phyloP scores from a whole-genome alignment of 176 grass and related monocot genomes.

The Eragrostis curvula region DNA sequence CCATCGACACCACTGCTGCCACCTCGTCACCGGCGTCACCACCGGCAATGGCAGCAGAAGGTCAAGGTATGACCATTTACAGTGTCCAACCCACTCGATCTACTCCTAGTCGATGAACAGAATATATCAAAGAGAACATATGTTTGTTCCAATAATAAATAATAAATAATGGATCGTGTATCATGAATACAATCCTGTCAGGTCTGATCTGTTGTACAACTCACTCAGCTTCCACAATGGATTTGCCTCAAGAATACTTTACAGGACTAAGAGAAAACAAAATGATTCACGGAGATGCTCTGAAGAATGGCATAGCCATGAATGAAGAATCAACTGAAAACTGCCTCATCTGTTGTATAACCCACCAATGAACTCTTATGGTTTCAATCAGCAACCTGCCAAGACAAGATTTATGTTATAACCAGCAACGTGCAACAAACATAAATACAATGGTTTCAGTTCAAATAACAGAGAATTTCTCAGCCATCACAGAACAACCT shows the following conservation, averaged over 20 bases:
- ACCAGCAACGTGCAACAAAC: neutral
- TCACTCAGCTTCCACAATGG: constrained; percentile 3
- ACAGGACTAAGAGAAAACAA: neutral
- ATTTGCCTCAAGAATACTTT: neutral
- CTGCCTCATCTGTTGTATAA: no score
- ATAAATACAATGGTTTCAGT: neutral
- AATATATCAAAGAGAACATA: neutral
- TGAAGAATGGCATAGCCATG: neutral
- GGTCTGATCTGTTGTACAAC: constrained; percentile 24
- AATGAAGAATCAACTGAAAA: constrained; percentile 15
- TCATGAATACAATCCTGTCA: neutral
- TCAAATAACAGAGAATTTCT: neutral
- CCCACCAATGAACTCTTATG: neutral
- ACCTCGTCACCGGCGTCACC: no score
- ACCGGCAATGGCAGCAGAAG: no score
- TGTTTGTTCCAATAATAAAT: neutral
- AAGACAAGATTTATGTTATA: neutral
- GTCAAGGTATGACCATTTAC: no score
- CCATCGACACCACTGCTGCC: no score
- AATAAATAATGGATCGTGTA: neutral
- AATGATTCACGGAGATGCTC: neutral
- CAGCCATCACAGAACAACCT: neutral
- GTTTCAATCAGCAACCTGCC: constrained; percentile 42
- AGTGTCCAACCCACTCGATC: no score
- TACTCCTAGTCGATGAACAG: no score